phyloP scores from a whole-genome alignment of 805 yeast species.

The Ogataea nonfermentans region DNA sequence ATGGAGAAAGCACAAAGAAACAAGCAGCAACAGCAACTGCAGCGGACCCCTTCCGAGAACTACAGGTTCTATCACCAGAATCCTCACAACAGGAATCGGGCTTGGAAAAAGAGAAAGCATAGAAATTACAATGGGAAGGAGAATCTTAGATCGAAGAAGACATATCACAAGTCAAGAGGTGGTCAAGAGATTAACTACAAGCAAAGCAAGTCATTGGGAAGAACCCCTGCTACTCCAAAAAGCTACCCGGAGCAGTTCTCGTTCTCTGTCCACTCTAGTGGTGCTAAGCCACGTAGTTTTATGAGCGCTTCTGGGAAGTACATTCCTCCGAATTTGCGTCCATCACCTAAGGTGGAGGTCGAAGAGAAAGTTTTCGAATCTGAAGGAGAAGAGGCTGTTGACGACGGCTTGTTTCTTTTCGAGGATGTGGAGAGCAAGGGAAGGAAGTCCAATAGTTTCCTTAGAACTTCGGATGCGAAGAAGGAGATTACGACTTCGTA shows the following conservation, averaged over 20 bases:
- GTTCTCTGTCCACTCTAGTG: constrained; percentile 8
- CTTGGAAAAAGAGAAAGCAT: constrained; percentile 31
- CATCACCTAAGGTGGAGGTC: constrained; percentile 36
- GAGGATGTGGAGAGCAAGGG: constrained; percentile 29
- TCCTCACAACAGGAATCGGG: constrained; percentile 26
- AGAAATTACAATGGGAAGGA: constrained; percentile 26
- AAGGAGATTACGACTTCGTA: constrained; percentile 22
- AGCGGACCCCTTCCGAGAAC: constrained; percentile 6
- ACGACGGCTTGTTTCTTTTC: constrained; percentile 38
- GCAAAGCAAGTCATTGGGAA: constrained; percentile 26
- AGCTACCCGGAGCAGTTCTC: constrained; percentile 6
- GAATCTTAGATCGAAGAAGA: constrained; percentile 20
- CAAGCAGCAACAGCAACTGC: constrained; percentile 27
- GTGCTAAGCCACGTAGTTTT: constrained; percentile 22
- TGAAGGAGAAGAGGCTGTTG: constrained; percentile 33
- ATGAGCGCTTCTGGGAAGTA: constrained; percentile 51
- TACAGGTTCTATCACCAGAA: constrained; percentile 20
- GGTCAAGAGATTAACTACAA: constrained; percentile 8
- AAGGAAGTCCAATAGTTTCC: constrained; percentile 1
- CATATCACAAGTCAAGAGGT: constrained; percentile 9
- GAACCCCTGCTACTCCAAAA: constrained; percentile 12
- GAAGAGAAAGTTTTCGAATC: constrained; percentile 25
- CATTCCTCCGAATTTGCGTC: constrained; percentile 68
- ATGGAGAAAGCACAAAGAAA: constrained; percentile 59
- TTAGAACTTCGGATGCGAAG: constrained; percentile 10